Conservation (phyloP, 257 asterid species). For the Lycium barbarum region DNA sequence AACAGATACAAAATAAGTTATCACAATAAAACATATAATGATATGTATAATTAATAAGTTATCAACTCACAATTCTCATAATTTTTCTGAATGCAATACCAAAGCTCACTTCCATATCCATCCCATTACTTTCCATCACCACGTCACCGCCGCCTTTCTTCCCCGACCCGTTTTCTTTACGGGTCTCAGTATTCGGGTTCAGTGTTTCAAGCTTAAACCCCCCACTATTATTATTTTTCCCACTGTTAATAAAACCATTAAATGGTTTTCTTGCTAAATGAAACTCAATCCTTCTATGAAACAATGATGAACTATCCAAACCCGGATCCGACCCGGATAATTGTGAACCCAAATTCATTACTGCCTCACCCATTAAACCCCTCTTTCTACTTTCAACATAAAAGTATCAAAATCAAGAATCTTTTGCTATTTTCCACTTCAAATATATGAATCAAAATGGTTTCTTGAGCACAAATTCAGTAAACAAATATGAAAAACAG, state of each 20-base stretch:
- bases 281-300: constrained; percentile 78
- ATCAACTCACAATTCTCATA: constrained; percentile 84
- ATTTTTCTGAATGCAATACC: constrained; percentile 77
- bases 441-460: background rate
- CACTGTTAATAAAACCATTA: constrained; percentile 57
- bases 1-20: no score
- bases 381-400: background rate
- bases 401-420: background rate
- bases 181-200: constrained; percentile 53
- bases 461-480: background rate
- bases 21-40: no score
- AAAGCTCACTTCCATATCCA: constrained; percentile 84
- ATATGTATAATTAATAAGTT: no score
- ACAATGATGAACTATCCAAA: constrained; percentile 42
- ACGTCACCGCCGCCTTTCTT: background rate
- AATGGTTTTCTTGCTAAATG: constrained; percentile 67
- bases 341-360: constrained; percentile 30
- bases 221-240: constrained; percentile 47
- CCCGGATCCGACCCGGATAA: constrained; percentile 33
- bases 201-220: constrained; percentile 90
- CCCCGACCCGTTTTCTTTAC: constrained; percentile 35
- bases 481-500: background rate
- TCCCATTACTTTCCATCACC: constrained; percentile 44
- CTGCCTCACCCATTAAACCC: constrained; percentile 33
- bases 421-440: background rate